Base-by-base conservation (phyloP, 768 basidiomycete species). In the Phylloporus arenicola region DNA sequence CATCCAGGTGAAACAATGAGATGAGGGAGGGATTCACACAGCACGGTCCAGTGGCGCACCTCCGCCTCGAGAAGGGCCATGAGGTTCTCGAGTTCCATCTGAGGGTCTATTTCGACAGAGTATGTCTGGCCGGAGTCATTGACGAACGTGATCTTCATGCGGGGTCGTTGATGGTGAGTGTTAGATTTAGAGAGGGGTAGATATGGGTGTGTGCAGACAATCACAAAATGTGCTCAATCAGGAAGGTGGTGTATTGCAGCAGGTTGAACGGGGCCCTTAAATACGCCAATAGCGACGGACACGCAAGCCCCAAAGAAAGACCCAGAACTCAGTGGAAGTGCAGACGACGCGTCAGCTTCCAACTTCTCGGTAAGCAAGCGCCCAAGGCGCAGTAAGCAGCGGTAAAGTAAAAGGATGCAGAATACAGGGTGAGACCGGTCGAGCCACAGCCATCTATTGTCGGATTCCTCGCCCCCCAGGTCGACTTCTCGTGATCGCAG, bases 1-100 rank as follows among this genome's bases (percentile, higher is more conserved):
- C 16, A 37, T 16, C 17, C 33, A 43, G 22, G 17, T 19, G n/a
- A n/a, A n/a, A 19, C n/a, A n/a, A 45, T 42, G 25, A 24, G 43
- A 40, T 39, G 47, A 51, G 30, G 40, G 20, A 20, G 11, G 27
- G 33, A n/a, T 20, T 8, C 25, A 39, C 11, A n/a, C 27, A 43
- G 30, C 13, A 31, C 2, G 30, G 30, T 31, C 30, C 4, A 13
- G 30, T 31, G n/a, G 64, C 84, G 66, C 65, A 92, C 95, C 81
- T 97, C 94, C 0, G 86, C 94, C 69, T 96, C 92, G n/a, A 96
- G 76, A 47, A 97, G 74, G 12, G 91, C 95, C 79, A 87, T 86
- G 33, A 97, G 84, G 65, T 94, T 88, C 73, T 91, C 88, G 25
- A 98, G 79, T 67, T 90, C 84, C 88, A 97, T 93, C 47, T 77